A percentile compares a stretch with the other conserved stretches of the same genome.
Conservation (phyloP, 768 basidiomycete genomes). For the Trametes cubensis region DNA sequence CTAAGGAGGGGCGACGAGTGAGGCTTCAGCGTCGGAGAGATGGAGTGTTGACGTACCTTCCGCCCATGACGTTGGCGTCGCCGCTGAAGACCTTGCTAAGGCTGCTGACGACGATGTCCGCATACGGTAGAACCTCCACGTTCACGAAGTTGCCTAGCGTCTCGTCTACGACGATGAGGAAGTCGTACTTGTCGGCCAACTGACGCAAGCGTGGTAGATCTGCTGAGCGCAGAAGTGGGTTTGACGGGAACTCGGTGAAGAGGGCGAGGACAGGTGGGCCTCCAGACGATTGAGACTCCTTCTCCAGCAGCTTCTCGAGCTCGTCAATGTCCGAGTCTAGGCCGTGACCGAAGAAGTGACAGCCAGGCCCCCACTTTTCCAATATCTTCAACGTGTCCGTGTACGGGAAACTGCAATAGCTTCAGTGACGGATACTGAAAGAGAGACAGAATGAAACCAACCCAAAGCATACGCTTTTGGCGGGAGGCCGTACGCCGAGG, state of each 20-base stretch:
- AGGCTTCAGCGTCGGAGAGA: not conserved
- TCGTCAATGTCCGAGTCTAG: constrained; percentile 73
- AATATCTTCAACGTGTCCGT: constrained; percentile 93
- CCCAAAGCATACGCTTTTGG: constrained; percentile 96
- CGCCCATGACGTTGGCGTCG: constrained; percentile 95
- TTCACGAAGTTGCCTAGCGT: constrained; percentile 95
- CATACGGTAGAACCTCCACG: constrained; percentile 83
- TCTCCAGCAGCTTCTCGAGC: constrained; percentile 63
- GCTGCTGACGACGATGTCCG: constrained; percentile 90
- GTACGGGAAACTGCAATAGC: constrained; percentile 77
- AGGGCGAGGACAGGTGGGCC: constrained; percentile 73
- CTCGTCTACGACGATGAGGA: constrained; percentile 89
- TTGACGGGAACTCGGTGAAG: constrained; percentile 94
- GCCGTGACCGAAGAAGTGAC: constrained; percentile 85
- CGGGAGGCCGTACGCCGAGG: constrained; percentile 51
- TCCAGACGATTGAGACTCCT: constrained; percentile 44
- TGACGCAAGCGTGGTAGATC: constrained; percentile 72
- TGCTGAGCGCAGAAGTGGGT: constrained; percentile 87
- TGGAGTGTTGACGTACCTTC: constrained; percentile 61
- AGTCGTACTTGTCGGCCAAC: constrained; percentile 87
- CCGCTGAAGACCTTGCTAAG: constrained; percentile 95
- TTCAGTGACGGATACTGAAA: not conserved
- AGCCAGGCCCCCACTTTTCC: constrained; percentile 95
- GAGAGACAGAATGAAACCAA: too few species aligned
- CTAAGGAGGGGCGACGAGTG: constrained; percentile 47